phyloP scores from a whole-genome alignment of 2,329 filamentous ascomycete species.

The Penicillium sclerotiorum region DNA sequence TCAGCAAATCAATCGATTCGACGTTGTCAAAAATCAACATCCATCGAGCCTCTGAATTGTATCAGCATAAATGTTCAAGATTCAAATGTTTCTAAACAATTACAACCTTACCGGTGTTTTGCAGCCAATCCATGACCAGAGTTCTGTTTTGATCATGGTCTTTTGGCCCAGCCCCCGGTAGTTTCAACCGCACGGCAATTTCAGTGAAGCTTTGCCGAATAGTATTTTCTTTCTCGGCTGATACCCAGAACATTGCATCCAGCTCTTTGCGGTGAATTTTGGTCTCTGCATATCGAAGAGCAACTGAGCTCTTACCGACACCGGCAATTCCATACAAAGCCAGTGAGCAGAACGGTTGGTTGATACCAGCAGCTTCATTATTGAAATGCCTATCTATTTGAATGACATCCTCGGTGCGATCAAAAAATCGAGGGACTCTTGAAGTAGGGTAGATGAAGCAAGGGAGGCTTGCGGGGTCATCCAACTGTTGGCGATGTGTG shows the following conservation, averaged over 20 bases:
- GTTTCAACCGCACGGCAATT: not conserved
- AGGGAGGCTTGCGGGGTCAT: no score
- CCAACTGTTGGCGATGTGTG: no score
- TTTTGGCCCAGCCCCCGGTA: not conserved
- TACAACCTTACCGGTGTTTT: not conserved
- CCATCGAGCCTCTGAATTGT: not conserved
- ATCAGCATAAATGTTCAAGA: no score
- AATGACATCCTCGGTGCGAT: no score
- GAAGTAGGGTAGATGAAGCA: no score
- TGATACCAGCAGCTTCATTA: no score
- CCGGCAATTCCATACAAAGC: not conserved
- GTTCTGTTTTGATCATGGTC: not conserved
- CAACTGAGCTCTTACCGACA: not conserved
- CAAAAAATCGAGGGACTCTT: no score
- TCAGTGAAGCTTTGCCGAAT: not conserved
- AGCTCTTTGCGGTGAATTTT: not conserved
- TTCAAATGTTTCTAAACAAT: not conserved
- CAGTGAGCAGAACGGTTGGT: no score
- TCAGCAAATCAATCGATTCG: not conserved
- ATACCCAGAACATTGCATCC: not conserved
- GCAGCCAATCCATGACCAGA: not conserved
- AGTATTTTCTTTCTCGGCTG: not conserved
- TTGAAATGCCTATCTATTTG: no score
- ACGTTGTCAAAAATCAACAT: not conserved
- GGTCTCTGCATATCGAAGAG: not conserved